These are phyloP conservation scores for Trametes punicea DNA, from an alignment of 768 basidiomycete species.

Conservation along the genomic window DNA sequence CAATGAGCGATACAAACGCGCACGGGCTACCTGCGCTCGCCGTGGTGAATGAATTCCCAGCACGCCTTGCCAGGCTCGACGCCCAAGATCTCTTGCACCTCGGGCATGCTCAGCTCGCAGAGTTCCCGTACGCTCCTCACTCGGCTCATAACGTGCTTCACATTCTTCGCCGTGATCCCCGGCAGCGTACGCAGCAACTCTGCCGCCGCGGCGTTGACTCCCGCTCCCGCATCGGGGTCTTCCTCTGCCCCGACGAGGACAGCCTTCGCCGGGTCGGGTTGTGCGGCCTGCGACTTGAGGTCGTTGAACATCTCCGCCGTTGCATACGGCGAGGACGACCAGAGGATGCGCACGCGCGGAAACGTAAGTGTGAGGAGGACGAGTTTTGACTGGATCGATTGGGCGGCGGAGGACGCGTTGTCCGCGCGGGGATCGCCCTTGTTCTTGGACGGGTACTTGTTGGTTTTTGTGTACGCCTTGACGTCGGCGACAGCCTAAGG, in stretches of 20 bases:
- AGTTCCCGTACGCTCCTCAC: constrained; percentile 76
- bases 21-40: constrained; percentile 45
- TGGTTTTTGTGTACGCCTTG: constrained; percentile 64
- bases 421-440: constrained; percentile 30
- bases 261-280: constrained; percentile 78
- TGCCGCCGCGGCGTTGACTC: constrained; percentile 71
- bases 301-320: constrained; percentile 92
- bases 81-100: constrained; percentile 74
- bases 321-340: constrained; percentile 94
- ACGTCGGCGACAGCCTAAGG: constrained; percentile 59
- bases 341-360: constrained; percentile 90
- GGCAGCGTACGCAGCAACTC: constrained; percentile 83
- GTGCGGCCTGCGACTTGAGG: constrained; percentile 73
- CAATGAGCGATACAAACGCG: no score
- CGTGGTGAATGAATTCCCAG: constrained; percentile 79
- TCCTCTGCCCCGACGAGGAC: constrained; percentile 80
- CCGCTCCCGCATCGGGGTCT: constrained; percentile 61
- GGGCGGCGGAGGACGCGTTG: constrained; percentile 37
- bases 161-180: constrained; percentile 81
- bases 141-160: constrained; percentile 78
- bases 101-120: constrained; percentile 55
- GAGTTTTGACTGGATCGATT: constrained; percentile 85
- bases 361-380: constrained; percentile 87
- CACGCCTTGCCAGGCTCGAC: constrained; percentile 77
- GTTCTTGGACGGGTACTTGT: constrained; percentile 56